Evolutionary conservation across 1,139 yeast species (phyloP).

Genomic region (Lodderomyces metapsilosis): DNA sequence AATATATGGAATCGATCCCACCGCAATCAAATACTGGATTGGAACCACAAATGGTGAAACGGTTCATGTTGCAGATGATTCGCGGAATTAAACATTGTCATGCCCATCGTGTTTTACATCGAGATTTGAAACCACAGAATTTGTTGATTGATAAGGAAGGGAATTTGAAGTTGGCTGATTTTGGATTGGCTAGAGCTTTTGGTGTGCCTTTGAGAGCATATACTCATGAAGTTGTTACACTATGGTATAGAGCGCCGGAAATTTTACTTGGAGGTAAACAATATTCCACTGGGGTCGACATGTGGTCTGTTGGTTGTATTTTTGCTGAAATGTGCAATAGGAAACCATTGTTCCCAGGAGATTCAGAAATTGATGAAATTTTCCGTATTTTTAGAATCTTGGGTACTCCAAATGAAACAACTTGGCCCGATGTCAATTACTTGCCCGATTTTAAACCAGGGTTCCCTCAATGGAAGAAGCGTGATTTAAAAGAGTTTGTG

Average conservation of each 20-base stretch:
- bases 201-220: conserved; percentile 96
- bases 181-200: conserved; percentile 95
- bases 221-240: conserved; percentile 95
- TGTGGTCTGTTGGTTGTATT: conserved; percentile 98
- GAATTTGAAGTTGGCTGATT: conserved; percentile 91
- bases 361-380: conserved; percentile 95
- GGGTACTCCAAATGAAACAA: conserved; percentile 92
- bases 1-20: conserved; percentile 95
- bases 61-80: conserved; percentile 89
- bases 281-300: conserved; percentile 96
- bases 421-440: conserved; percentile 95
- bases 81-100: conserved; percentile 95
- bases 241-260: conserved; percentile 98
- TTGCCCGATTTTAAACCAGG: conserved; percentile 94
- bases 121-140: conserved; percentile 96
- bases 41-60: conserved; percentile 86
- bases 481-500: conserved; percentile 68
- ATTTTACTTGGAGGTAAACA: conserved; percentile 94
- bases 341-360: conserved; percentile 95
- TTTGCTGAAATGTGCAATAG: conserved; percentile 98
- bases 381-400: conserved; percentile 88
- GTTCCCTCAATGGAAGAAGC: conserved; percentile 91
- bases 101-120: conserved; percentile 89
- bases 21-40: conserved; percentile 88
- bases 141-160: conserved; percentile 93